These are phyloP conservation scores for Populus tremula DNA, from an alignment of 345 rosid species.

Conservation along the genomic window DNA sequence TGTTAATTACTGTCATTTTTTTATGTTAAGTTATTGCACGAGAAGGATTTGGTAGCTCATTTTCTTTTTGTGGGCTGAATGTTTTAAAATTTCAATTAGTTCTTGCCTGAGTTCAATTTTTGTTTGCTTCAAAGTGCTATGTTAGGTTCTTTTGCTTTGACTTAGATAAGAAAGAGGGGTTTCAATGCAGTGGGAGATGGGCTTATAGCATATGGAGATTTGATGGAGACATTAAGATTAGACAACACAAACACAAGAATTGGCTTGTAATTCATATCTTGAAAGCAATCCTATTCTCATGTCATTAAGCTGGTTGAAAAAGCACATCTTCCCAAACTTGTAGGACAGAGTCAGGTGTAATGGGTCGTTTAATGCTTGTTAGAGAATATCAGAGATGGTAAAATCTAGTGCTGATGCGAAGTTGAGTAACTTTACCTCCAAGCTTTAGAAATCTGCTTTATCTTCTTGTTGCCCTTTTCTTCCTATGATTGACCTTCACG, in stretches of 20 bases:
- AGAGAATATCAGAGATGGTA: not conserved
- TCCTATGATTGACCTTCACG: not conserved
- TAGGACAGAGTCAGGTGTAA: not conserved
- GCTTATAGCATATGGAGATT: not conserved
- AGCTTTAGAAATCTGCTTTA: not conserved
- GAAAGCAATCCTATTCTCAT: not conserved
- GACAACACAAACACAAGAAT: not conserved
- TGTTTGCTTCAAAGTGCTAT: not conserved
- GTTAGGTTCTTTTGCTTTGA: not conserved
- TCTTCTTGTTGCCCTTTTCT: not conserved
- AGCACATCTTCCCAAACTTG: not conserved
- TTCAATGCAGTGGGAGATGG: not conserved
- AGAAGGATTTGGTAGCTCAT: not conserved
- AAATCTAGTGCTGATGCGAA: not conserved
- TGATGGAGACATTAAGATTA: not conserved
- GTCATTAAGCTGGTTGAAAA: not conserved
- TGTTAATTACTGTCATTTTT: not conserved
- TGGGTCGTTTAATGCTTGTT: not conserved
- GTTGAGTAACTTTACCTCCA: not conserved
- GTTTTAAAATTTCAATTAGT: not conserved
- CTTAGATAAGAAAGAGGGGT: not conserved
- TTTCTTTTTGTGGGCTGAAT: not conserved
- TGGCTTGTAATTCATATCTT: not conserved
- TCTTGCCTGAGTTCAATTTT: not conserved
- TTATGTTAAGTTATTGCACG: not conserved